These are phyloP conservation scores for Nakataea oryzae DNA, from an alignment of 2,329 filamentous ascomycete genomes.

Conservation along the genomic window DNA sequence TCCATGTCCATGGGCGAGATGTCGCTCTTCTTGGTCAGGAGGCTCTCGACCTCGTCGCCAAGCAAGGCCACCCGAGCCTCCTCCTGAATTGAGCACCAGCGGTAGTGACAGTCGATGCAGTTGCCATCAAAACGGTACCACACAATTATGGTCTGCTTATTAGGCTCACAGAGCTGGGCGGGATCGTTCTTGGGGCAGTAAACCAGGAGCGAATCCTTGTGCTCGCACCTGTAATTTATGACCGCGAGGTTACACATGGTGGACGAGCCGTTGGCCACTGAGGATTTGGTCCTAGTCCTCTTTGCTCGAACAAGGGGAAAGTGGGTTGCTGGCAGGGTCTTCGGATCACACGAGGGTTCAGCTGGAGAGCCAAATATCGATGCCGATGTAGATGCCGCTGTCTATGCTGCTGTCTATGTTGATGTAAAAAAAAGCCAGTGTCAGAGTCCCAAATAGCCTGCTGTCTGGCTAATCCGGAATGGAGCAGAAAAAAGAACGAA, in stretches of 20 bases:
- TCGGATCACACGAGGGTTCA: no score
- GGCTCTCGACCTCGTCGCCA: not conserved
- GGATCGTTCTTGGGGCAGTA: not conserved
- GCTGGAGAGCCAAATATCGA: not conserved
- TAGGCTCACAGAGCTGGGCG: not conserved
- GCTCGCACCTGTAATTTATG: not conserved
- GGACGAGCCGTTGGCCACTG: not conserved
- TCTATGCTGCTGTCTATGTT: not conserved
- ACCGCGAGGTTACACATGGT: constrained; percentile 3
- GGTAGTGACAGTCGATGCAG: not conserved
- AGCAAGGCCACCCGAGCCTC: not conserved
- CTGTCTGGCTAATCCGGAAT: not conserved
- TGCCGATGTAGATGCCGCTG: not conserved
- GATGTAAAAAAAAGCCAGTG: not conserved
- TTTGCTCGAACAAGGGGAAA: not conserved
- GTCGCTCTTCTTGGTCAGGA: not conserved
- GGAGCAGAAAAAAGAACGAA: not conserved
- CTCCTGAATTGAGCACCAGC: not conserved
- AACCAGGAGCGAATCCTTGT: constrained; percentile 1
- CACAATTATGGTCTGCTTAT: not conserved
- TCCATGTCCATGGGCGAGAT: not conserved
- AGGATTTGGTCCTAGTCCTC: not conserved
- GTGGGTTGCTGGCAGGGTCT: no score
- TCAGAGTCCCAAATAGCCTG: not conserved
- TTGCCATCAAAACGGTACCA: not conserved